phyloP scores from a whole-genome alignment of 306 rosid species.

The Heteromeles arbutifolia region DNA sequence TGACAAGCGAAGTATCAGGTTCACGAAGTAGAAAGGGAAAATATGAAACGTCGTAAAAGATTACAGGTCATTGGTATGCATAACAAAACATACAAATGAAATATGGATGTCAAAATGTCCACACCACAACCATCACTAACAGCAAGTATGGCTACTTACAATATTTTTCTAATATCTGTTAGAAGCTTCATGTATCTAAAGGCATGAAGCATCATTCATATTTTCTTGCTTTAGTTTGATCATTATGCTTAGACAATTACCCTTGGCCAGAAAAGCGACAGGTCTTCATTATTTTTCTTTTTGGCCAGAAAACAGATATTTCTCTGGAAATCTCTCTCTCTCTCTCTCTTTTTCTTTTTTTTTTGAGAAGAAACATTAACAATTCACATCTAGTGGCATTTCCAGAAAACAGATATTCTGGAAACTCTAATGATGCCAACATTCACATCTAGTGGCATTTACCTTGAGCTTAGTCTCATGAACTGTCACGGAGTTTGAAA shows the following conservation, averaged over 20 bases:
- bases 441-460: not conserved
- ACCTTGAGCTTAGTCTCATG: conserved; percentile 98
- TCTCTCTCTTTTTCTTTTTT: too few relatives aligned
- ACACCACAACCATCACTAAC: not conserved
- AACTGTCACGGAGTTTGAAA: conserved; percentile 70
- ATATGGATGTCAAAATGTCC: not conserved
- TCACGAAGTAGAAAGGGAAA: not conserved
- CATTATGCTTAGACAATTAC: not conserved
- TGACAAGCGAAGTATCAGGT: not conserved
- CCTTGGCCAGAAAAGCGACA: not conserved
- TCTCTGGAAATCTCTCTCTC: not conserved
- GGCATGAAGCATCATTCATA: not conserved
- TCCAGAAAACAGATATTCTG: not conserved
- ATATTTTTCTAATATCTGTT: not conserved
- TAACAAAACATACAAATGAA: not conserved
- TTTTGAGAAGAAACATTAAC: too few relatives aligned
- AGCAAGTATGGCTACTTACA: not conserved
- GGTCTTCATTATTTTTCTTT: not conserved
- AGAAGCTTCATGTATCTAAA: too few relatives aligned
- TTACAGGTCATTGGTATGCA: not conserved
- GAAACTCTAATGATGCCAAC: not conserved
- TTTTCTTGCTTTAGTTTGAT: not conserved
- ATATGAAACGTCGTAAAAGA: not conserved
- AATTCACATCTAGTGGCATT: too few relatives aligned
- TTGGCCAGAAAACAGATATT: not conserved